These are phyloP conservation scores for Eragrostis tef DNA, from an alignment of 202 grass and related monocot genomes.

Conservation along the genomic window DNA sequence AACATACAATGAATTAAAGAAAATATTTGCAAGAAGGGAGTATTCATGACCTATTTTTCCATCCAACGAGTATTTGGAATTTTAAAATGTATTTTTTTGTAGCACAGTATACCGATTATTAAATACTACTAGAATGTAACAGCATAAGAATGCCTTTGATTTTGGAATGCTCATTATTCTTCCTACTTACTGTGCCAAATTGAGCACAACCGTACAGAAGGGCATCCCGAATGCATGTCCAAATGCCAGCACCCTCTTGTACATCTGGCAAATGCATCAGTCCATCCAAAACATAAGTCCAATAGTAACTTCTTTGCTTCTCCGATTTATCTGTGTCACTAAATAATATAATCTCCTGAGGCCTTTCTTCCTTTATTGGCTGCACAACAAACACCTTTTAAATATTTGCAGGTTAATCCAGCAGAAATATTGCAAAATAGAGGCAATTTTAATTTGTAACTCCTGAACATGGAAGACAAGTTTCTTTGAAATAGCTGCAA, in stretches of 20 bases:
- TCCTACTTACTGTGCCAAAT: conserved; percentile 44
- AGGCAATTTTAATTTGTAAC: conserved; percentile 23
- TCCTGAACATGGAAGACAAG: conserved; percentile 31
- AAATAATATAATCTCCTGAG: conserved; percentile 40
- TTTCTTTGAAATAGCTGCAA: no score
- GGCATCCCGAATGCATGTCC: conserved; percentile 58
- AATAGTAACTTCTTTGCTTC: conserved; percentile 47
- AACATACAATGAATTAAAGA: conserved; percentile 30
- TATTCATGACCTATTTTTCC: conserved; percentile 25
- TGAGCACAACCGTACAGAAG: conserved; percentile 51
- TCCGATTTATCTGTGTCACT: conserved; percentile 37
- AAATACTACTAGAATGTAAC: conserved; percentile 38
- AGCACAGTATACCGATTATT: conserved; percentile 31
- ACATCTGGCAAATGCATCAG: conserved; percentile 56
- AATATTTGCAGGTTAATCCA: conserved; percentile 41
- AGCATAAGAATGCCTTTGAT: conserved; percentile 24
- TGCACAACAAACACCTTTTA: conserved; percentile 36
- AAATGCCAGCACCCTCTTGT: conserved; percentile 61
- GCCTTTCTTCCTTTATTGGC: conserved; percentile 26
- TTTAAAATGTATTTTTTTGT: conserved; percentile 13
- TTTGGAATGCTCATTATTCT: conserved; percentile 33
- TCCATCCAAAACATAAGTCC: conserved; percentile 57
- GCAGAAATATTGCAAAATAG: conserved; percentile 38
- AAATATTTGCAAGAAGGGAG: not conserved
- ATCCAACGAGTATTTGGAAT: not conserved